Conservation (phyloP, 169 alveolate genomes). For the Plasmodium adleri region DNA sequence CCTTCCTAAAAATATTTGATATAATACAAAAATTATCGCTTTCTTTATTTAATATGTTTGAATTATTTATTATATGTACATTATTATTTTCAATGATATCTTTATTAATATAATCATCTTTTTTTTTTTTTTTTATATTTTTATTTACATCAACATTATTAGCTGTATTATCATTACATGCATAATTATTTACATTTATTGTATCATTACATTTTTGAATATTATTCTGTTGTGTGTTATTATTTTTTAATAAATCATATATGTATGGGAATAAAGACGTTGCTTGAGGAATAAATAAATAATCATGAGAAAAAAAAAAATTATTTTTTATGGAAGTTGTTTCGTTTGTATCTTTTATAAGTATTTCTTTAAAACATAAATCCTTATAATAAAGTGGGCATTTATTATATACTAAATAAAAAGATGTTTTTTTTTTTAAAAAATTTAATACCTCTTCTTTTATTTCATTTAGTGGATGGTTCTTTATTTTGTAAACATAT, state of each 20-base stretch:
- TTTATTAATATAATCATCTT: neutral
- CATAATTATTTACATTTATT: neutral
- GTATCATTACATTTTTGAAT: neutral
- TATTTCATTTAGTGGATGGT: constrained; percentile 58
- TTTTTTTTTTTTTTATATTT: neutral
- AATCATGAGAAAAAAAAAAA: constrained; percentile 46
- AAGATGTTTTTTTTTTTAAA: constrained; percentile 35
- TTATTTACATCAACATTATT: neutral
- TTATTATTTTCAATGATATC: neutral
- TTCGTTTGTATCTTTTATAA: constrained; percentile 61
- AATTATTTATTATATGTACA: neutral
- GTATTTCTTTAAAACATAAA: constrained; percentile 56
- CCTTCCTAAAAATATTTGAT: constrained; percentile 59
- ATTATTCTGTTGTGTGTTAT: neutral
- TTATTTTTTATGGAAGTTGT: constrained; percentile 54
- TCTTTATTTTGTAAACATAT: constrained; percentile 71
- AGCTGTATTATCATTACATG: neutral
- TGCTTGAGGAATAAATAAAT: constrained; percentile 68
- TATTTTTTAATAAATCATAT: constrained; percentile 2
- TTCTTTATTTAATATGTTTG: neutral
- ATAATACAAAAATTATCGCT: constrained; percentile 35
- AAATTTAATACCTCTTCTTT: constrained; percentile 29
- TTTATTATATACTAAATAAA: constrained; percentile 38
- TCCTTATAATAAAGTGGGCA: constrained; percentile 66
- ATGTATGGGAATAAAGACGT: constrained; percentile 67